phyloP scores from a whole-genome alignment of 352 stramenopile species.

The Plasmopara muralis region DNA sequence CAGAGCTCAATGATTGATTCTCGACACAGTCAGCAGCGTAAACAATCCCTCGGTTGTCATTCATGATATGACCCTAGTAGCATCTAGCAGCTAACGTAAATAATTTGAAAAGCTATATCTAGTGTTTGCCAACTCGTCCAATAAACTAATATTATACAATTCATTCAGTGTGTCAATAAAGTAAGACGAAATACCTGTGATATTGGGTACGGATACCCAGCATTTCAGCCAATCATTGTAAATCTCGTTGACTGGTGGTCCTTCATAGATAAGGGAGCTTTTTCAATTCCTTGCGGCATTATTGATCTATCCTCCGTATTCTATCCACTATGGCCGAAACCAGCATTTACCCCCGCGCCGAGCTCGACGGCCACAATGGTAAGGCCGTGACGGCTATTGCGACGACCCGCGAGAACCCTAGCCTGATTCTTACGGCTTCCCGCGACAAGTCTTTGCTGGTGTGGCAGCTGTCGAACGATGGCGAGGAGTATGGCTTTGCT shows the following conservation, averaged over 20 bases:
- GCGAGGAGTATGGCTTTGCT: conserved; percentile 98
- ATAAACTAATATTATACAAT: too few relatives aligned
- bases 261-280: too few relatives aligned
- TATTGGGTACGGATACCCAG: not conserved
- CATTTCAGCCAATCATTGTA: not conserved
- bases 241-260: not conserved
- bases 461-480: conserved; percentile 89
- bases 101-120: too few relatives aligned
- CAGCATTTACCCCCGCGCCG: conserved; percentile 82
- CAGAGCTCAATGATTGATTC: too few relatives aligned
- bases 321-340: conserved; percentile 59
- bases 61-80: too few relatives aligned
- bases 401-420: conserved; percentile 98
- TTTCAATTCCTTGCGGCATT: not conserved
- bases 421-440: conserved; percentile 97
- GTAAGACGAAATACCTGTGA: too few relatives aligned
- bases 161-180: too few relatives aligned
- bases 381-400: conserved; percentile 92
- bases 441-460: conserved; percentile 94
- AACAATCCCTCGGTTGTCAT: too few relatives aligned
- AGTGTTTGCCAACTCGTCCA: too few relatives aligned
- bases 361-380: conserved; percentile 85
- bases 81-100: too few relatives aligned
- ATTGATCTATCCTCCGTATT: not conserved
- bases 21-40: too few relatives aligned